These are phyloP conservation scores for Ceratobasidium sp. DNA, from an alignment of 1,284 basidiomycete genomes.

Conservation along the genomic window DNA sequence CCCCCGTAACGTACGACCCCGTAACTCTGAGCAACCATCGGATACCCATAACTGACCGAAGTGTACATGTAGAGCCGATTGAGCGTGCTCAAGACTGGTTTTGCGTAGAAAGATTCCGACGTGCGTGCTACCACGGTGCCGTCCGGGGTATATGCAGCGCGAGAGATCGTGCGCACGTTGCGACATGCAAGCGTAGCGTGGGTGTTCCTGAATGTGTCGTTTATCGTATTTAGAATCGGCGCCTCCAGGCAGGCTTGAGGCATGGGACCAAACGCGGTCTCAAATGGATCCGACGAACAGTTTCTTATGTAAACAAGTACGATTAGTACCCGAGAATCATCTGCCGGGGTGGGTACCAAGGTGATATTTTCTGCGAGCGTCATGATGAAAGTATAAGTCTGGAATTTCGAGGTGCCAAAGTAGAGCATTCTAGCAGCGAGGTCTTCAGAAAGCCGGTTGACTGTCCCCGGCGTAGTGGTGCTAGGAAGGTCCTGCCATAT, in stretches of 20 bases:
- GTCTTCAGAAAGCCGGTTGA: neutral
- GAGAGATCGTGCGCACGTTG: constrained; percentile 9
- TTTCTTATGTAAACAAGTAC: neutral
- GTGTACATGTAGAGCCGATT: constrained; percentile 3
- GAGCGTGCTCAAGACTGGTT: constrained; percentile 3
- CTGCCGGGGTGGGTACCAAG: neutral
- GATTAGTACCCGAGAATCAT: constrained; percentile 10
- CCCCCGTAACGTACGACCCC: neutral
- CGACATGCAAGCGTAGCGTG: constrained; percentile 12
- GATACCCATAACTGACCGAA: neutral
- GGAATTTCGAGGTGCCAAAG: neutral
- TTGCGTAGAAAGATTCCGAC: constrained; percentile 9
- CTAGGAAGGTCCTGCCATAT: neutral
- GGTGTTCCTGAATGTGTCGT: neutral
- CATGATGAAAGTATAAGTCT: constrained; percentile 11
- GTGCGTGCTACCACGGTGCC: neutral
- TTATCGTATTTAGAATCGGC: neutral
- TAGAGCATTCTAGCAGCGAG: neutral
- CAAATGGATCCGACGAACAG: neutral
- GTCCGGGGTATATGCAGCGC: neutral
- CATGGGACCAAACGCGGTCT: constrained; percentile 14
- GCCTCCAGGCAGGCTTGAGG: neutral
- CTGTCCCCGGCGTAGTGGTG: neutral
- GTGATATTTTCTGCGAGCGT: neutral
- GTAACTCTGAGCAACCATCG: neutral